These are phyloP conservation scores for Macrocybe gigantea DNA, from an alignment of 768 basidiomycete genomes.

Conservation along the genomic window DNA sequence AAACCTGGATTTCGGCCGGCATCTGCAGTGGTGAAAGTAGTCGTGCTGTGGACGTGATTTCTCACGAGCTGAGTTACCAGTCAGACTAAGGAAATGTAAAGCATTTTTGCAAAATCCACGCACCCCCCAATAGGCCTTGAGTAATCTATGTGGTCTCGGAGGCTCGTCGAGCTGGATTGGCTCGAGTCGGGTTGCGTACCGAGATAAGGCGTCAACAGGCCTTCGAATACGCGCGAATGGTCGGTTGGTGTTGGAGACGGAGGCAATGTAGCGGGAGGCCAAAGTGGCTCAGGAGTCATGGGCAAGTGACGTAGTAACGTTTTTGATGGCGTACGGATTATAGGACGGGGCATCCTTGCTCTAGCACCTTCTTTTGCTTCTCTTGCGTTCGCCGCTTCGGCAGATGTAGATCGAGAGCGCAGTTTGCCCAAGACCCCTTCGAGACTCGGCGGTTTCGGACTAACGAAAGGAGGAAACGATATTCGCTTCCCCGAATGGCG, in stretches of 20 bases:
- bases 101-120: background rate
- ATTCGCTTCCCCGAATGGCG: too few species aligned
- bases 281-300: constrained; percentile 12
- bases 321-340: too few species aligned
- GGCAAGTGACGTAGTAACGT: background rate
- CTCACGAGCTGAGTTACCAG: constrained; percentile 15
- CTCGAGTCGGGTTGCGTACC: constrained; percentile 11
- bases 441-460: too few species aligned
- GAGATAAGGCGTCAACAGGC: constrained; percentile 23
- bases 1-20: too few species aligned
- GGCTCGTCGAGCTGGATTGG: constrained; percentile 24
- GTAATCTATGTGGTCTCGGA: constrained; percentile 35
- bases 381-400: too few species aligned
- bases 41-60: constrained; percentile 23
- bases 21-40: constrained; percentile 15
- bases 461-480: too few species aligned
- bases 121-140: constrained; percentile 30
- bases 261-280: constrained; percentile 21
- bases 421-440: too few species aligned
- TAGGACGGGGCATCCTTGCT: too few species aligned
- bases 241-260: constrained; percentile 22
- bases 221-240: constrained; percentile 20
- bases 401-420: too few species aligned
- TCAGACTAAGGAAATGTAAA: background rate
- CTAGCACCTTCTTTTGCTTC: too few species aligned